phyloP scores from a whole-genome alignment of 805 yeast genomes.

The Lachancea quebecensis region DNA sequence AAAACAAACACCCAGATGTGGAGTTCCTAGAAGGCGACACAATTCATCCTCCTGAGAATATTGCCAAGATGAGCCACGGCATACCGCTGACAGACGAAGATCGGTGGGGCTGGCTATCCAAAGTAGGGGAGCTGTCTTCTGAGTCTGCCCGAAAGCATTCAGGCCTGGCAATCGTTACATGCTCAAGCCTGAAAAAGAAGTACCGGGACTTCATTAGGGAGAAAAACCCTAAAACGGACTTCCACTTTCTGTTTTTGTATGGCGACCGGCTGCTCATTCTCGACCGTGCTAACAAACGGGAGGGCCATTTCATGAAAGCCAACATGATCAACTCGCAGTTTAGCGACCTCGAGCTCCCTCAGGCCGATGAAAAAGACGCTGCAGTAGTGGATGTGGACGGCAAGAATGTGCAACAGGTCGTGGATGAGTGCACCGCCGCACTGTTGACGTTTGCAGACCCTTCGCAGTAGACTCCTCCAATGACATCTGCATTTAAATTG shows the following conservation, averaged over 20 bases:
- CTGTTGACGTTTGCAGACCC: neutral
- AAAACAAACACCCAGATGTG: conserved; percentile 32
- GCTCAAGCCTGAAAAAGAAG: conserved; percentile 72
- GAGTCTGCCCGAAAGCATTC: conserved; percentile 32
- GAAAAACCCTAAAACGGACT: conserved; percentile 31
- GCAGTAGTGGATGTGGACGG: conserved; percentile 27
- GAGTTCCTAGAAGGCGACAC: conserved; percentile 81
- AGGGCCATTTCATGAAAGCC: conserved; percentile 81
- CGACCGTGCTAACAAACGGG: conserved; percentile 54
- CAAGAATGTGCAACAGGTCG: conserved; percentile 18
- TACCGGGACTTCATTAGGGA: conserved; percentile 60
- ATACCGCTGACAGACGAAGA: conserved; percentile 83
- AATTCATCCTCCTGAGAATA: conserved; percentile 64
- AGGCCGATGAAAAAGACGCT: conserved; percentile 29
- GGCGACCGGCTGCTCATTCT: conserved; percentile 56
- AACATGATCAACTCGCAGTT: conserved; percentile 79
- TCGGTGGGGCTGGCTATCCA: conserved; percentile 81
- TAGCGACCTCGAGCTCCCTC: conserved; percentile 66
- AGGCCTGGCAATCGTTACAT: conserved; percentile 51
- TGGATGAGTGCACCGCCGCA: conserved; percentile 14
- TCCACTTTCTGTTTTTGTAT: conserved; percentile 60
- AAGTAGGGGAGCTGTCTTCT: conserved; percentile 40
- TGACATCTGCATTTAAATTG: too few species aligned
- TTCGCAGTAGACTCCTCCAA: neutral
- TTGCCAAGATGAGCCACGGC: conserved; percentile 77